phyloP scores from a whole-genome alignment of 495 filamentous ascomycete species.

The Aspergillus mulundensis region DNA sequence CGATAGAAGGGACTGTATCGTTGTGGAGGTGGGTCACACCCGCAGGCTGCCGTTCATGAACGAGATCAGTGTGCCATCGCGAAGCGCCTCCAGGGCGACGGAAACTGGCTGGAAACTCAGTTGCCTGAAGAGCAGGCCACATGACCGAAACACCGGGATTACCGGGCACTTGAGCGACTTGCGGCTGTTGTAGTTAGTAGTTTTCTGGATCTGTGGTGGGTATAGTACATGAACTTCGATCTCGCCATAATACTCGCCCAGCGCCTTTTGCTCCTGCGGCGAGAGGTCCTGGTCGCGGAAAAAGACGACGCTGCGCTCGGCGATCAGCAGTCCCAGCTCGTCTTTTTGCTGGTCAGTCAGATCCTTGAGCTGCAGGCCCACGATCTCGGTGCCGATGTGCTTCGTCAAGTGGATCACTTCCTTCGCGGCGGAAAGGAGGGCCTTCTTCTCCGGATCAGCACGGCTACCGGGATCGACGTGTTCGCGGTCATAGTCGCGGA shows the following conservation, averaged over 20 bases:
- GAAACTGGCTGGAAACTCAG: conserved; percentile 52
- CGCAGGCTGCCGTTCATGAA: conserved; percentile 66
- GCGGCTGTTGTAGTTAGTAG: conserved; percentile 43
- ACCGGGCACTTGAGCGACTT: conserved; percentile 66
- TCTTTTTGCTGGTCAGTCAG: conserved; percentile 63
- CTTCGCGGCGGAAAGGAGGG: conserved; percentile 58
- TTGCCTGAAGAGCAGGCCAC: conserved; percentile 61
- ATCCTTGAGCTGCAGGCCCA: conserved; percentile 65
- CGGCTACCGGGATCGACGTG: conserved; percentile 60
- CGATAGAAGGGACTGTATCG: conserved; percentile 58
- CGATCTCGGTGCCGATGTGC: conserved; percentile 69
- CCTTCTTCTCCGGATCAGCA: conserved; percentile 64
- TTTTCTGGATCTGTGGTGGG: not conserved
- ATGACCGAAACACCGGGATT: conserved; percentile 61
- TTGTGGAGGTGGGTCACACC: conserved; percentile 68
- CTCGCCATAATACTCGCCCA: conserved; percentile 64
- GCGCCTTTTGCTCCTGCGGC: conserved; percentile 62
- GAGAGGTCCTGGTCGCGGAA: conserved; percentile 69
- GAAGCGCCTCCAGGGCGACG: conserved; percentile 61
- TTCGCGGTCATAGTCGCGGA: conserved; percentile 54
- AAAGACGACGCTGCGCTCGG: conserved; percentile 71
- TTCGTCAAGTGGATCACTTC: conserved; percentile 62
- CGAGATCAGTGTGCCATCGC: conserved; percentile 67
- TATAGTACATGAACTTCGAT: conserved; percentile 59
- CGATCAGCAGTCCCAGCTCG: conserved; percentile 67